phyloP scores from a whole-genome alignment of 345 rosid species.

The Eucalyptus erythrocorys region DNA sequence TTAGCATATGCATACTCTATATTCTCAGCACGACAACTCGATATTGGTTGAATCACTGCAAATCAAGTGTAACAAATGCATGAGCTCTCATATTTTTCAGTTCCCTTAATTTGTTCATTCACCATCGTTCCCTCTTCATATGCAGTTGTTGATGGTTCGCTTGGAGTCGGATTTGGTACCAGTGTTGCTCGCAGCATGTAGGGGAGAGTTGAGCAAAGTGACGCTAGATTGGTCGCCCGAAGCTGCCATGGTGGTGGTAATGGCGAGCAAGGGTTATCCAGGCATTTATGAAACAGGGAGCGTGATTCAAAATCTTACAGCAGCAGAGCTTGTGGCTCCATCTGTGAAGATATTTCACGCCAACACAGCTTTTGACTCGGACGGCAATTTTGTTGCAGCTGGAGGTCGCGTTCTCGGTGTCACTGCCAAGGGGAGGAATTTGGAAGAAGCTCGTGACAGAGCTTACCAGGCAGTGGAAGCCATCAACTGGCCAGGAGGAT shows the following conservation, averaged over 20 bases:
- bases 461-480: constrained; percentile 57
- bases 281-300: constrained; percentile 68
- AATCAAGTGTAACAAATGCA: neutral
- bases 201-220: constrained; percentile 50
- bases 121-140: neutral
- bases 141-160: constrained; percentile 75
- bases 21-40: neutral
- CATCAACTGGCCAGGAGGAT: constrained; percentile 83
- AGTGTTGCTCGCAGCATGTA: constrained; percentile 76
- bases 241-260: constrained; percentile 86
- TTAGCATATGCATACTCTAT: neutral
- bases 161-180: constrained; percentile 71
- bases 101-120: neutral
- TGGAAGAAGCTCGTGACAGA: constrained; percentile 62
- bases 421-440: constrained; percentile 65
- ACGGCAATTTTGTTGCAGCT: constrained; percentile 49
- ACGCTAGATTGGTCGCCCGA: constrained; percentile 74
- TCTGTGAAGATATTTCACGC: constrained; percentile 69
- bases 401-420: constrained; percentile 92
- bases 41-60: neutral
- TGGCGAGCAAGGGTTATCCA: constrained; percentile 94
- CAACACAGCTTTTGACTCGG: constrained; percentile 48
- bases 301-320: constrained; percentile 51
- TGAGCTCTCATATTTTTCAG: neutral
- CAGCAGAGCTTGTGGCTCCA: constrained; percentile 53